Base-by-base conservation (phyloP, 768 basidiomycete species). In the Pulveroboletus sp. region DNA sequence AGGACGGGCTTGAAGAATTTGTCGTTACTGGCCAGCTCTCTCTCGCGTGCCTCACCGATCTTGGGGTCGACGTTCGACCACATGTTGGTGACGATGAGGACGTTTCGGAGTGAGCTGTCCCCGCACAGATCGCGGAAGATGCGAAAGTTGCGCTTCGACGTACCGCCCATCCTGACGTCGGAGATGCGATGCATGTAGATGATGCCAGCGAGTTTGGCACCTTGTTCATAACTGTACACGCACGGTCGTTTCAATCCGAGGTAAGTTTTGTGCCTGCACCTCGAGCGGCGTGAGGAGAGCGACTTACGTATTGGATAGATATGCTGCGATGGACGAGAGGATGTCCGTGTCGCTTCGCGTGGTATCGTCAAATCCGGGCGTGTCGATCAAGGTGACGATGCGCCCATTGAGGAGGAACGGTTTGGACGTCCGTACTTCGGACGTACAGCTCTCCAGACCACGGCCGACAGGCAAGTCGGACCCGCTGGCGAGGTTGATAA, bases 281-380 rank as follows among this genome's bases (percentile, higher is more conserved):
- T 8, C 39, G 8, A 9, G 8, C 11, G 30, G 36, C 6, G 38
- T 17, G 1, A 38, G 30, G 10, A 43, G 37, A 8, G 12, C 5
- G 30, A 45, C 66, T 50, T 46, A 68, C 66, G 64, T 66, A 43
- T 56, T 68, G 50, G 66, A 65, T n/a, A 67, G 60, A 36, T 68
- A 67, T 1, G 32, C 73, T 51, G 78, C 75, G 46, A 80, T 79
- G 69, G 75, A 73, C 27, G 69, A 72, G 33, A 81, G 65, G 10
- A 81, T 71, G 36, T 77, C 77, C 1, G 73, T 71, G 51, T 81
- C 79, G 52, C 72, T 76, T 39, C 69, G 71, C 11, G 53, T 17
- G 8, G 79, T 76, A 55, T 82, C 79, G 55, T 82, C 80, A 59
- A 82, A 83, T 5, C 81, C 81, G 14, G 81, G 81, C 0, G 81